Evolutionary conservation across 1,284 basidiomycete species (phyloP).

Genomic region (Fomitiporia mediterranea): DNA sequence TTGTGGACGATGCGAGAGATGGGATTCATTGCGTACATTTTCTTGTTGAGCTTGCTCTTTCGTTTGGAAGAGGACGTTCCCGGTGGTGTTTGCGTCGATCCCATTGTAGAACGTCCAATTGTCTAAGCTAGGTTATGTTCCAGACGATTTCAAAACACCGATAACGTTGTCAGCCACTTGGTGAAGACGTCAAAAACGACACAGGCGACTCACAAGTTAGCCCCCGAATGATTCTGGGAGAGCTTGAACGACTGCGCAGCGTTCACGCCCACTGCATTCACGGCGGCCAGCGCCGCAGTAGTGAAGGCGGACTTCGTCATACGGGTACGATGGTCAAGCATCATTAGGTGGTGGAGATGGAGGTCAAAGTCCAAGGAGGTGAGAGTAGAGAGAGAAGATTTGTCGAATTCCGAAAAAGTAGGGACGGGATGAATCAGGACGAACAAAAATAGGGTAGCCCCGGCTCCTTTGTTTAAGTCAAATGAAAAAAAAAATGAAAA

Average conservation of each 20-base stretch:
- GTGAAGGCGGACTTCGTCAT: too few relatives aligned
- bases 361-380: not conserved
- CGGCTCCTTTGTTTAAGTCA: too few relatives aligned
- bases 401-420: too few relatives aligned
- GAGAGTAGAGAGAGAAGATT: not conserved
- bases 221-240: slow-evolving; percentile 7
- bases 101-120: slow-evolving; percentile 20
- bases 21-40: not conserved
- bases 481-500: too few relatives aligned
- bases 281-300: not conserved
- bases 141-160: not conserved
- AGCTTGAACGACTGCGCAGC: slow-evolving; percentile 7
- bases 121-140: slow-evolving; percentile 6
- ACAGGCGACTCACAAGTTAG: slow-evolving; percentile 9
- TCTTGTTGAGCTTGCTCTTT: slow-evolving; percentile 13
- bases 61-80: slow-evolving; percentile 20
- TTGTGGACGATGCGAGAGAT: not conserved
- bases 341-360: not conserved
- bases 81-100: slow-evolving; percentile 18
- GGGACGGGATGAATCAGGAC: not conserved
- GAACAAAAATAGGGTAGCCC: too few relatives aligned
- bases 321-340: too few relatives aligned
- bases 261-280: not conserved
- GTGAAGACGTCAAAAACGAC: not conserved
- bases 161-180: not conserved